Evolutionary conservation across 148 eudicot species (phyloP).

Genomic region (Vaccinium darrowii): DNA sequence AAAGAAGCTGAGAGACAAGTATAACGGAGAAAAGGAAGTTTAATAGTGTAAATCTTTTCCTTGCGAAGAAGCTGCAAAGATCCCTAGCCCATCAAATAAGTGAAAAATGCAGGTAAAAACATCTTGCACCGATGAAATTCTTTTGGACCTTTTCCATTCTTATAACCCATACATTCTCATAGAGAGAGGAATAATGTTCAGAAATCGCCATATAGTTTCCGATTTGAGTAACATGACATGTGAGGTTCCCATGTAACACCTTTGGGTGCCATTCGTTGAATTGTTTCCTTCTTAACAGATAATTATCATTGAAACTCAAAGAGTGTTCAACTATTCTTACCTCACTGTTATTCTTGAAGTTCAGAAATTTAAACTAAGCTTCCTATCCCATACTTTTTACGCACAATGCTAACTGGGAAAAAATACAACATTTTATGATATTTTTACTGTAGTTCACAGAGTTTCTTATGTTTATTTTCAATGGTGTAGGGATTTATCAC

Average conservation of each 20-base stretch:
- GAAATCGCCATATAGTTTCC: neutral
- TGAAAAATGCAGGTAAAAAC: too few relatives aligned
- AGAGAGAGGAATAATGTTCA: neutral
- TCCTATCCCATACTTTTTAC: neutral
- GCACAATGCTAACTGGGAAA: neutral
- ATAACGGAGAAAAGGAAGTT: too few relatives aligned
- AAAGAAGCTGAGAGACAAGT: too few relatives aligned
- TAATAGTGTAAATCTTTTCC: too few relatives aligned
- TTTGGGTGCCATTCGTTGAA: neutral
- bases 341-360: neutral
- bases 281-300: constrained; percentile 3
- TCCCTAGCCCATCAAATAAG: too few relatives aligned
- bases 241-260: neutral
- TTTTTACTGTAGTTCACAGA: neutral
- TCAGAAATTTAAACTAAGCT: neutral
- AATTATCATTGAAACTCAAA: neutral
- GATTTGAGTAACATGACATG: neutral
- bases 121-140: neutral
- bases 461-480: constrained; percentile 6
- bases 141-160: neutral
- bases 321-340: neutral
- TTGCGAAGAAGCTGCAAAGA: too few relatives aligned
- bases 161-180: neutral
- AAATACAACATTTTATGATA: neutral
- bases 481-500: constrained; percentile 70